Conservation (phyloP, 208 protist species). For the Leishmania major region DNA sequence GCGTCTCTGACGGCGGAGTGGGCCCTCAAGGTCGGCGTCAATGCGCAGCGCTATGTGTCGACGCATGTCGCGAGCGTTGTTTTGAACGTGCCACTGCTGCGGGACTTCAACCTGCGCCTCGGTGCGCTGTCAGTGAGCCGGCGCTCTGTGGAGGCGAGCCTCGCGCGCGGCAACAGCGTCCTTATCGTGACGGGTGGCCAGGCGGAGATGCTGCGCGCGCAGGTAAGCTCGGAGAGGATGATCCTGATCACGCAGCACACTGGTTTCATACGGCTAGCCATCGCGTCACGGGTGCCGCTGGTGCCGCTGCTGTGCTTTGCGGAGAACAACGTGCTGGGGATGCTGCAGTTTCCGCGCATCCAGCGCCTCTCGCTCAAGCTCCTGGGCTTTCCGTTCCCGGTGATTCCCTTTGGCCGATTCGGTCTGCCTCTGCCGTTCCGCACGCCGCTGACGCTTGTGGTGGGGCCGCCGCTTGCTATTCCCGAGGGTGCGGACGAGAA, state of each 20-base stretch:
- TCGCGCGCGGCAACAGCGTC: slow-evolving; percentile 67
- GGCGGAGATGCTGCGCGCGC: slow-evolving; percentile 82
- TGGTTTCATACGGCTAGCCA: slow-evolving; percentile 79
- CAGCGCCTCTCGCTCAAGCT: slow-evolving; percentile 62
- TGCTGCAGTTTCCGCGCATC: slow-evolving; percentile 65
- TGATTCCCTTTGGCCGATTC: slow-evolving; percentile 73
- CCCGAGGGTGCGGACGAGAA: slow-evolving; percentile 53
- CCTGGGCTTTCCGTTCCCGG: slow-evolving; percentile 85
- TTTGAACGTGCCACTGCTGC: slow-evolving; percentile 73
- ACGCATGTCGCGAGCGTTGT: slow-evolving; percentile 78
- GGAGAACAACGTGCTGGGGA: slow-evolving; percentile 76
- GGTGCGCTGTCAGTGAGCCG: slow-evolving; percentile 66
- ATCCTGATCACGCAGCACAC: slow-evolving; percentile 77
- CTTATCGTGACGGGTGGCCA: slow-evolving; percentile 88
- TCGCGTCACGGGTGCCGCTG: slow-evolving; percentile 63
- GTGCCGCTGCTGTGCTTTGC: slow-evolving; percentile 87
- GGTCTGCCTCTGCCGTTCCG: slow-evolving; percentile 67
- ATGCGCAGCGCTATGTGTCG: slow-evolving; percentile 43
- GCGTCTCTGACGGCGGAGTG: slow-evolving; percentile 59
- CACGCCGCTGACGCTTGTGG: slow-evolving; percentile 68
- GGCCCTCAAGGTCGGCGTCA: slow-evolving; percentile 57
- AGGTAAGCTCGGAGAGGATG: slow-evolving; percentile 47
- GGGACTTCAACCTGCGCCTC: slow-evolving; percentile 76
- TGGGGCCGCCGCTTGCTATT: slow-evolving; percentile 64
- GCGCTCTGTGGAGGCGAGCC: slow-evolving; percentile 47